Evolutionary conservation across 331 rosid genomes (phyloP), one percentile per base, ranked within the genome.

Genomic region (Malus hybrid): DNA sequence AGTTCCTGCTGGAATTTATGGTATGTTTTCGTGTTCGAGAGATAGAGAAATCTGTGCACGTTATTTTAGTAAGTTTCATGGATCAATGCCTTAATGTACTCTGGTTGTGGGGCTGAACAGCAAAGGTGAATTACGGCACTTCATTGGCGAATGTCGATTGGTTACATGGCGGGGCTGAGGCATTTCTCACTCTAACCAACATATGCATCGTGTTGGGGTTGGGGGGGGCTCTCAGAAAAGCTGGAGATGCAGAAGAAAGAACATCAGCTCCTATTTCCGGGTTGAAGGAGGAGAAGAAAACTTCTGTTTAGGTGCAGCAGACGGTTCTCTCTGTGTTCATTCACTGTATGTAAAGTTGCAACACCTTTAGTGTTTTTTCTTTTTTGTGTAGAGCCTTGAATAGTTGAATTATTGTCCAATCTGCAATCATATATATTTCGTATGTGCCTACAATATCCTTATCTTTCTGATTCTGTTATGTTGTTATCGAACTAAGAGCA

Each of bases 1-100:
- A 93, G 99, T 94, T 53, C 99, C 97, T 33, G 97, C 99, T 70
- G 97, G 96, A 80, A 94, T 94, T 75, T 94, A 90, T 68, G 99
- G 99, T 92, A 71, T 77, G 86, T 78, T 76, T 77, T 79, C 30
- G 10, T 20, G 33, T 33, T n/a, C 34, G 7, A 52, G 57, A 52
- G 5, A 16, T 22, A 20, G 36, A 63, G 56, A 57, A 34, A 30
- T 46, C 44, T 61, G 5, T 63, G 16, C 19, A 22, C 24, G 28
- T 63, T 34, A 68, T 19, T 60, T 79, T 22, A 75, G 28, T 83
- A 53, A 34, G 14, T 55, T 64, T 44, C 11, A 15, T 29, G 2
- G 28, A n/a, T 42, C n/a, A 26, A 68, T 77, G 19, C 39, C n/a
- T 78, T 61, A 68, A n/a, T 39, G 46, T 36, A 30, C 48, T 76